Evolutionary conservation across 106 monocot species (phyloP), one percentile per base, ranked within the genome.

Genomic region (Allium fistulosum): DNA sequence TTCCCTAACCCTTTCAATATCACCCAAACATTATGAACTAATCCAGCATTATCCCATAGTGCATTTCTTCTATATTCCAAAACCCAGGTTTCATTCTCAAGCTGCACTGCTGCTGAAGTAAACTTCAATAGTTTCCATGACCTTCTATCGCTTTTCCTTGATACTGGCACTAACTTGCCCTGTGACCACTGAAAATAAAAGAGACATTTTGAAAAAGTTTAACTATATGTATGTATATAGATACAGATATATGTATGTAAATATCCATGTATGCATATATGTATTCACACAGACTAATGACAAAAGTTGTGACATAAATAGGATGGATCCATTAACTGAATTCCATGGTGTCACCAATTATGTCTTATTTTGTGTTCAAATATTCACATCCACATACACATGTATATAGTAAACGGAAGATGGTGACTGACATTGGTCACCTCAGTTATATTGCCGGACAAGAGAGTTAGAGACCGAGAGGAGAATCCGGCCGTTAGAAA

Each of bases 401-500:
- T 5, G 37, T 37, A 4, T 37, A 37, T 37, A 37, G 4, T 4
- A 2, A 37, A 37, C 1, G 37, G 37, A 37, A 37, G 37, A 4
- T 1, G 37, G 37, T 1, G 1, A 37, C 37, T 37, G 37, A 37
- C 37, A 37, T 37, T 37, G 37, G 37, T 26, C 65, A 92, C 94
- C 91, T 95, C 85, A 55, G 69, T 76, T 48, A 91, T 74, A 48
- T 55, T 75, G 49, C 94, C 94, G 2, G 90, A 87, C 46, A 90
- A 51, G 64, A 95, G 67, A 4, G 91, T 78, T 46, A 95, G 66
- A 2, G 74, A 79, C 58, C 81, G 72, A 68, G 83, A 50, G 7
- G 85, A 75, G 11, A 74, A 49, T 0, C 80, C 75, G 0, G 81
- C 63, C 0, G 70, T 16, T 3, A 95, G 46, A 49, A 79, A 51